phyloP scores from a whole-genome alignment of 2,329 filamentous ascomycete genomes.

The Balansia obtecta region DNA sequence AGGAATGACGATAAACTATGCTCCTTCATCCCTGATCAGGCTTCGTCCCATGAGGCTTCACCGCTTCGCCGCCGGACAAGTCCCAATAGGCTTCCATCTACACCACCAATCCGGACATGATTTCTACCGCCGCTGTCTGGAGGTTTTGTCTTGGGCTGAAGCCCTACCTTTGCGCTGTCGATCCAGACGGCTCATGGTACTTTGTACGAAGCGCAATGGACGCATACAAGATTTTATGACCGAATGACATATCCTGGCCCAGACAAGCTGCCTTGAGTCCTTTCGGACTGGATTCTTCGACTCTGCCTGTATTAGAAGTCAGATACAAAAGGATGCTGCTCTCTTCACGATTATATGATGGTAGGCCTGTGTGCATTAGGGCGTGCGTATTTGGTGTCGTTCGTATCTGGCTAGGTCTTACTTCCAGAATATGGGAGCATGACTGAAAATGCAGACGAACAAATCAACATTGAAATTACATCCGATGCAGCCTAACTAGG shows the following conservation, averaged over 20 bases:
- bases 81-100: too few species aligned
- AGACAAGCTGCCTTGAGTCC: not conserved
- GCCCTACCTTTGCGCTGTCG: too few species aligned
- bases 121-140: too few species aligned
- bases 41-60: not conserved
- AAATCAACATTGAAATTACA: constrained; percentile 2
- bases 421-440: not conserved
- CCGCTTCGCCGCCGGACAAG: not conserved
- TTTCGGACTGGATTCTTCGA: not conserved
- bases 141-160: too few species aligned
- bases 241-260: not conserved
- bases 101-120: too few species aligned
- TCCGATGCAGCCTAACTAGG: not conserved
- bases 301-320: not conserved
- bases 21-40: too few species aligned
- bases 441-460: not conserved
- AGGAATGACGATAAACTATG: too few species aligned
- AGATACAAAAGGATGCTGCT: not conserved
- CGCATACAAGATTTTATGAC: too few species aligned
- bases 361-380: not conserved
- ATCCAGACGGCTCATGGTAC: too few species aligned
- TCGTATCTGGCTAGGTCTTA: not conserved
- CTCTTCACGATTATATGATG: not conserved
- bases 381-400: constrained; percentile 1
- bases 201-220: too few species aligned